These are phyloP conservation scores for Ocimum tenuiflorum DNA, from an alignment of 257 asterid genomes.

Conservation along the genomic window DNA sequence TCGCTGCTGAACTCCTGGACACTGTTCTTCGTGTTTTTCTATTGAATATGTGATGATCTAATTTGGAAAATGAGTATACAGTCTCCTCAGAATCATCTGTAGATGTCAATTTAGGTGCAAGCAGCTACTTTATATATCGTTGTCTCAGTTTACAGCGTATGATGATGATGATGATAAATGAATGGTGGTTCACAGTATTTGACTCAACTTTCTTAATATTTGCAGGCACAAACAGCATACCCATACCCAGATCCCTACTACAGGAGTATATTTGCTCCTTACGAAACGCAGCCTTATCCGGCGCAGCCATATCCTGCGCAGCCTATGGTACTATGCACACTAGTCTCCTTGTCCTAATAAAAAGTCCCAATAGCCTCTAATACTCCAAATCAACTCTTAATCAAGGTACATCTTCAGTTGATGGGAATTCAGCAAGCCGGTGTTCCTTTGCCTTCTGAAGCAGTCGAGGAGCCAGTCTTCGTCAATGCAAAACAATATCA, in stretches of 20 bases:
- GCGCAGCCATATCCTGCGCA: conserved; percentile 78
- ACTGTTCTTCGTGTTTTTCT: background rate
- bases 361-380: background rate
- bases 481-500: conserved; percentile 97
- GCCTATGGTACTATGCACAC: conserved; percentile 55
- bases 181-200: background rate
- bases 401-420: conserved; percentile 78
- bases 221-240: conserved; percentile 73
- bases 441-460: conserved; percentile 78
- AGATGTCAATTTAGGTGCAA: conserved; percentile 12
- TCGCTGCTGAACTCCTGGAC: background rate
- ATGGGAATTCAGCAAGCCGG: conserved; percentile 94
- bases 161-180: conserved; percentile 1
- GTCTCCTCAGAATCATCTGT: background rate
- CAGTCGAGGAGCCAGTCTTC: conserved; percentile 91
- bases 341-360: background rate
- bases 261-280: conserved; percentile 80
- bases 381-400: background rate
- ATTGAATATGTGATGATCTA: background rate
- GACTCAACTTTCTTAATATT: background rate
- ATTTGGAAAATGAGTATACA: background rate
- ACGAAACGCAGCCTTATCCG: conserved; percentile 69
- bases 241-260: conserved; percentile 90
- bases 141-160: no score
- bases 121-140: no score